Percentiles rank a stretch among this genome's conserved stretches.
These are phyloP conservation scores for Westerdykella aurantiaca DNA, from an alignment of 2,329 filamentous ascomycete genomes.

Conservation along the genomic window DNA sequence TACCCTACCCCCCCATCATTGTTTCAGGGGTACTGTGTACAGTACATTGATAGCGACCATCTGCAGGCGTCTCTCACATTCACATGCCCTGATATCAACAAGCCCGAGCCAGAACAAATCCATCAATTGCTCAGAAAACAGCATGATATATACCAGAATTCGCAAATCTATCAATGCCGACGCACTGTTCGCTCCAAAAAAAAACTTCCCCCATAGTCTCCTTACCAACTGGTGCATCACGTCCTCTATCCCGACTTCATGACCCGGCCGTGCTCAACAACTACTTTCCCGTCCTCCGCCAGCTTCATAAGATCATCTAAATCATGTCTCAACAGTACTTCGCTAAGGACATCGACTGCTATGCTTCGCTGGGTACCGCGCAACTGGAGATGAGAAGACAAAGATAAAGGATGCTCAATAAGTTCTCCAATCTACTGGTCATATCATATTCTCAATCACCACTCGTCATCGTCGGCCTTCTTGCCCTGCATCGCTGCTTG, in stretches of 20 bases:
- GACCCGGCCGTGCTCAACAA: not conserved
- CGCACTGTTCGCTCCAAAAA: constrained; percentile 4
- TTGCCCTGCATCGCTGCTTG: constrained; percentile 46
- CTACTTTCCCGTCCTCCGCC: constrained; percentile 1
- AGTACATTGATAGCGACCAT: constrained; percentile 1
- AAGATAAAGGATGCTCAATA: too few relatives aligned
- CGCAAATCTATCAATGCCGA: constrained; percentile 11
- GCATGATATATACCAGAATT: constrained; percentile 6
- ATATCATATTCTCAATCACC: constrained; percentile 15
- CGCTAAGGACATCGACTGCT: constrained; percentile 4
- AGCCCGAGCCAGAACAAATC: too few relatives aligned
- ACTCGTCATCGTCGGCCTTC: constrained; percentile 33
- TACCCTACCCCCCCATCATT: too few relatives aligned
- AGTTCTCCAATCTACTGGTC: not conserved
- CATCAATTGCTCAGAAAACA: not conserved
- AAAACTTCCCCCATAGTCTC: not conserved
- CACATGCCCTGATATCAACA: too few relatives aligned
- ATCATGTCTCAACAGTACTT: constrained; percentile 7
- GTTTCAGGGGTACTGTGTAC: constrained; percentile 1
- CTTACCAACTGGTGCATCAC: too few relatives aligned
- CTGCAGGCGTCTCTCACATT: too few relatives aligned
- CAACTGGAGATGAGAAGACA: too few relatives aligned
- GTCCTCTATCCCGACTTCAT: not conserved
- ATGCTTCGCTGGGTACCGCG: not conserved
- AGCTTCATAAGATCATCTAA: constrained; percentile 13